Base-by-base conservation (phyloP, 768 basidiomycete species). In the Agrocybe praecox region DNA sequence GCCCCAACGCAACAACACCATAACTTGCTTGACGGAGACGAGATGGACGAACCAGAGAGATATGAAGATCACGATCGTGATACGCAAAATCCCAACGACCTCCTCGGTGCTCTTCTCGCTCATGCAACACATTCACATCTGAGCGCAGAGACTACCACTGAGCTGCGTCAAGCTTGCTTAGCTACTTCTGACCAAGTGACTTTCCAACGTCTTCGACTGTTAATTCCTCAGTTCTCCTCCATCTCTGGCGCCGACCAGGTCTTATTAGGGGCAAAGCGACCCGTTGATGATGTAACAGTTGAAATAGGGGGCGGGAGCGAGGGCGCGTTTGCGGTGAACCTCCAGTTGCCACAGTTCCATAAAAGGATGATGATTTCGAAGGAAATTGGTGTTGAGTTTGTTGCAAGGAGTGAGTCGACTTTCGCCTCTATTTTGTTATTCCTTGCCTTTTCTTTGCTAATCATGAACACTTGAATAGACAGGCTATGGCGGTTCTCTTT, bases 121-220 rank as follows among this genome's bases (percentile, higher is more conserved):
- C 75, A 82, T 51, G 80, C 86, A 0, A 72, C 77, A 0, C 78
- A 79, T 14, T 40, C 36, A 40, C n/a, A 40, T 1, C 65, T 81
- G 15, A 70, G 63, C 0, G 60, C 67, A 1, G 64, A 69, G 2
- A 84, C 85, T 0, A 67, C 83, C 2, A 76, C 79, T 1, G 90
- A 92, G 42, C 74, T 90, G 17, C 81, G 87, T 2, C 78, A 82
- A 14, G 90, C 86, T 1, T 92, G 90, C 63, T 70, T 90, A 26
- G 70, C 85, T 33, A 82, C 77, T 7, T 84, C 83, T 0, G 86
- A 88, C 66, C 80, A 88, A 53, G 68, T 65, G 3, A 74, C 87
- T 3, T 88, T 88, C 68, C 84, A 84, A 59, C 79, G 80, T 0
- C 72, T 89, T 10, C 75, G 83, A 1, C 74, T 76, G 55, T 76